phyloP scores from a whole-genome alignment of 148 eudicot species.

The Vaccinium corymbosum region DNA sequence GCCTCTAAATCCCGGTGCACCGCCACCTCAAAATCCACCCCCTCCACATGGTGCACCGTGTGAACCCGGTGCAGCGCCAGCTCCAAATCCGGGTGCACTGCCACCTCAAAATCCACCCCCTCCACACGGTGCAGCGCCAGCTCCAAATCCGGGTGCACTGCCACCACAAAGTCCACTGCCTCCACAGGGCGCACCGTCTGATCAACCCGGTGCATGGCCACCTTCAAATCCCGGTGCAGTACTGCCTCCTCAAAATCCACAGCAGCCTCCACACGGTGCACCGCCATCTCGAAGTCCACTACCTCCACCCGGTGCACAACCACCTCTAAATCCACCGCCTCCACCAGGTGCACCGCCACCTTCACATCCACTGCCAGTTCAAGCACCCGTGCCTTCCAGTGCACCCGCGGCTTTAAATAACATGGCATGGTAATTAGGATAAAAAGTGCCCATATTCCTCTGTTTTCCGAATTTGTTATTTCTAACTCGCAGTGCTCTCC shows the following conservation, averaged over 20 bases:
- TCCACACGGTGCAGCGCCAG: no score
- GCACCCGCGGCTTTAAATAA: background rate
- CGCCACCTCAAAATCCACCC: no score
- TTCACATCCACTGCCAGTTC: background rate
- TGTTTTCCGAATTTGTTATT: no score
- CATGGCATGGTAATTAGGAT: background rate
- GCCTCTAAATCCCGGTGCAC: background rate
- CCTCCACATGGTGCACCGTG: background rate
- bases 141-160: no score
- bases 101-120: background rate
- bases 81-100: background rate
- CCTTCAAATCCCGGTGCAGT: background rate
- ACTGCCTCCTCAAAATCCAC: background rate
- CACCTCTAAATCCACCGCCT: background rate
- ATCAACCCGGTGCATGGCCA: no score
- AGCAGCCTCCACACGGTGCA: no score
- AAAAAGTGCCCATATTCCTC: no score
- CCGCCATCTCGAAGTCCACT: no score
- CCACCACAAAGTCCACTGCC: no score
- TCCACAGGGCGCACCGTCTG: background rate
- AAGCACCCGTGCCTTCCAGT: background rate
- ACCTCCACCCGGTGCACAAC: background rate
- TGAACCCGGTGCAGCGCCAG: background rate
- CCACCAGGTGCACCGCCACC: background rate
- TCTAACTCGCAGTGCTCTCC: no score